phyloP scores from a whole-genome alignment of 2,329 filamentous ascomycete species.

The Penicillium decumbens region DNA sequence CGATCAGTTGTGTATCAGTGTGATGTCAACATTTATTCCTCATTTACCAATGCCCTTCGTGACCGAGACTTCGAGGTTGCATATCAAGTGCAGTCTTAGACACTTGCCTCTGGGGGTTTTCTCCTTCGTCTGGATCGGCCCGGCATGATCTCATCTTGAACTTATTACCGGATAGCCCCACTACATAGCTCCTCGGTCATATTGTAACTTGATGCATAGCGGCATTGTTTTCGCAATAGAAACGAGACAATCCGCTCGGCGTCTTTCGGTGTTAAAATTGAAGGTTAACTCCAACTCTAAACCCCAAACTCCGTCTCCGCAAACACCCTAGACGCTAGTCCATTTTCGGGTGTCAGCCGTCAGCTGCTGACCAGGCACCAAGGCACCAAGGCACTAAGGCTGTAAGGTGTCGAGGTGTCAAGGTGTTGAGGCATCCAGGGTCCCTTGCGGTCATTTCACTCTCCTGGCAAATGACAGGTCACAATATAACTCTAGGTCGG shows the following conservation, averaged over 20 bases:
- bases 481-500: too few relatives aligned
- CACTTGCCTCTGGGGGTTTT: background rate
- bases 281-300: background rate
- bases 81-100: background rate
- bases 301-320: slow-evolving; percentile 7
- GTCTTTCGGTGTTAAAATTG: background rate
- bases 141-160: background rate
- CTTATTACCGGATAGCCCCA: background rate
- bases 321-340: background rate
- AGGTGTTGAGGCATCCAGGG: background rate
- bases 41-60: background rate
- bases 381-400: background rate
- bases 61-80: background rate
- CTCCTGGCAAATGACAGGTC: background rate
- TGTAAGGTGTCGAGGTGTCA: background rate
- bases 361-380: background rate
- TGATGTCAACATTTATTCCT: background rate
- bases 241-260: background rate
- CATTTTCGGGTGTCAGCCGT: background rate
- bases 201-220: background rate
- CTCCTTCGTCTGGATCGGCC: background rate
- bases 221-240: background rate
- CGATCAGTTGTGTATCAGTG: background rate
- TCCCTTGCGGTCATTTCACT: background rate
- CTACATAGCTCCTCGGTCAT: background rate